These are phyloP conservation scores for Cryomyces minteri DNA, from an alignment of 495 filamentous ascomycete species.

Conservation along the genomic window DNA sequence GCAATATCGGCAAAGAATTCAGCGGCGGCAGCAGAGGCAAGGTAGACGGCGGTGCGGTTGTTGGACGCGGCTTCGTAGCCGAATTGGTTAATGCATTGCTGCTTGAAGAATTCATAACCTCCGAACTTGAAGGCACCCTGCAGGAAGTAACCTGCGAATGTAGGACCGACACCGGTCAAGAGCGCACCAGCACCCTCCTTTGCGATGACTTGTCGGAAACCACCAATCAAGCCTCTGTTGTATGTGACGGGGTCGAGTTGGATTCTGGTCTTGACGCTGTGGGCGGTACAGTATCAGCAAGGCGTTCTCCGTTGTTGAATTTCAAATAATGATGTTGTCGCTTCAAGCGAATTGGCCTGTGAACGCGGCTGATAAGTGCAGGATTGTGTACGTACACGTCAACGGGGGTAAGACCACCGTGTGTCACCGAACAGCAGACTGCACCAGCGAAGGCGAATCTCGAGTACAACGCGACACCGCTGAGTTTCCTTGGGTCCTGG, in stretches of 20 bases:
- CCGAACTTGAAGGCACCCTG: conserved; percentile 29
- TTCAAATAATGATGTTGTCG: too few species aligned
- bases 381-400: conserved; percentile 66
- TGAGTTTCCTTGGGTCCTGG: conserved; percentile 17
- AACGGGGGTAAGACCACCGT: conserved; percentile 80
- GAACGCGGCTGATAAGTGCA: too few species aligned
- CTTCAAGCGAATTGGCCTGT: too few species aligned
- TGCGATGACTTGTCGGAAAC: conserved; percentile 23
- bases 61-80: conserved; percentile 24
- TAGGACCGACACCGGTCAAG: conserved; percentile 23
- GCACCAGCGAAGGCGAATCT: conserved; percentile 87
- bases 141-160: conserved; percentile 26
- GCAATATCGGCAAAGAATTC: conserved; percentile 28
- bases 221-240: conserved; percentile 25
- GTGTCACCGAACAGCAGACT: conserved; percentile 86
- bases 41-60: conserved; percentile 26
- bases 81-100: conserved; percentile 22
- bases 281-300: too few species aligned
- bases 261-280: conserved; percentile 26
- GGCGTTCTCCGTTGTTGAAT: too few species aligned
- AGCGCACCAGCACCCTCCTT: conserved; percentile 23
- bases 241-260: conserved; percentile 26
- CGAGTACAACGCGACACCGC: conserved; percentile 26
- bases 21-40: conserved; percentile 21
- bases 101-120: conserved; percentile 30